Evolutionary conservation across 2,329 filamentous ascomycete genomes (phyloP).

Genomic region (Thielaviopsis euricoi): DNA sequence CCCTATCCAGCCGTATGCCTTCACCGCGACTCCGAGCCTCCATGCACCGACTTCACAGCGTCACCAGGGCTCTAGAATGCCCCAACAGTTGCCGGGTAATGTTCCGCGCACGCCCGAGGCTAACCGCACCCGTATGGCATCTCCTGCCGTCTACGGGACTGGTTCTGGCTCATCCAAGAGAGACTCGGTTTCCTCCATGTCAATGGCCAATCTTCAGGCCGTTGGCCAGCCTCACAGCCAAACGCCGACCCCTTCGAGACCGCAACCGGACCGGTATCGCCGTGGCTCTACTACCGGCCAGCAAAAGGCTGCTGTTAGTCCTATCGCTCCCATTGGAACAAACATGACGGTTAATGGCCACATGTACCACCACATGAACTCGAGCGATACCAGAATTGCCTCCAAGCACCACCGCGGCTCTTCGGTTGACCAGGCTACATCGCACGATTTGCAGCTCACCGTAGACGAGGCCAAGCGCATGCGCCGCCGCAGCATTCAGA

Average conservation of each 20-base stretch:
- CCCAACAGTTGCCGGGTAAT: constrained; percentile 17
- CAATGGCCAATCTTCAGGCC: constrained; percentile 19
- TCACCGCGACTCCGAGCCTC: constrained; percentile 52
- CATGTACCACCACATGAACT: constrained; percentile 16
- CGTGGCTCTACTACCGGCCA: constrained; percentile 36
- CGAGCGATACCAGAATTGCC: constrained; percentile 12
- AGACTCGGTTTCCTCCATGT: constrained; percentile 12
- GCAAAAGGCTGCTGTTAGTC: constrained; percentile 23
- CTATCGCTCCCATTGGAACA: constrained; percentile 11
- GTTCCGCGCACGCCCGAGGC: constrained; percentile 18
- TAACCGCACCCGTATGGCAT: neutral
- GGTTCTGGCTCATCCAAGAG: neutral
- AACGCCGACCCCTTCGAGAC: constrained; percentile 38
- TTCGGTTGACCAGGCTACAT: neutral
- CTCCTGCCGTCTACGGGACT: constrained; percentile 1
- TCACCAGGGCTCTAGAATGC: constrained; percentile 31
- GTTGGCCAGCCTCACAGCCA: constrained; percentile 12
- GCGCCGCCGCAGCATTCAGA: constrained; percentile 69
- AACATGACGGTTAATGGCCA: constrained; percentile 17
- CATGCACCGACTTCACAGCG: constrained; percentile 33
- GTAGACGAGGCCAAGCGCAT: constrained; percentile 50
- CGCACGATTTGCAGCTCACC: neutral
- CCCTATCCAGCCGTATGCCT: constrained; percentile 61
- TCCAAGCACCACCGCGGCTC: constrained; percentile 11
- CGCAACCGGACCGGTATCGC: constrained; percentile 70